A percentile compares a stretch with the other conserved stretches of the same genome.
These are phyloP conservation scores for Oryza brachyantha DNA, from an alignment of 176 grass and related monocot species.

Conservation along the genomic window DNA sequence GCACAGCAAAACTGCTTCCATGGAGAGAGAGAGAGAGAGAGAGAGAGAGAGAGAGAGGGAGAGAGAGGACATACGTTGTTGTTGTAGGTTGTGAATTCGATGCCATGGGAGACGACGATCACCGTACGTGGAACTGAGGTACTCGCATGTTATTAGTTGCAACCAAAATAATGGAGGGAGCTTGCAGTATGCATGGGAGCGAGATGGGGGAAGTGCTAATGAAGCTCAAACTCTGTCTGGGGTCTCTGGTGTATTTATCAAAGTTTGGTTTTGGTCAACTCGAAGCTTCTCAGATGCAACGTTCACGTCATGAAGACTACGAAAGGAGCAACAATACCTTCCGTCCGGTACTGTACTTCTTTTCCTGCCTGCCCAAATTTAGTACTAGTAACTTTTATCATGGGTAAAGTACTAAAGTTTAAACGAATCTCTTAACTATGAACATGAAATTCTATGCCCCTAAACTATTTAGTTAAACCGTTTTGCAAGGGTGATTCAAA, in stretches of 20 bases:
- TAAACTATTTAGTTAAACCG: too few species aligned
- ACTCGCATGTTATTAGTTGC: background rate
- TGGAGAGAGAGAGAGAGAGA: too few species aligned
- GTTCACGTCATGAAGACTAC: conserved; percentile 32
- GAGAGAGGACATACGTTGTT: background rate
- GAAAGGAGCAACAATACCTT: background rate
- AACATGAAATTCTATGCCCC: too few species aligned
- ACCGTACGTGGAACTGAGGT: background rate
- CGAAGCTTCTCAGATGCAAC: conserved; percentile 38
- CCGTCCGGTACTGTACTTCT: background rate
- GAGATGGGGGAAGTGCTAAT: background rate
- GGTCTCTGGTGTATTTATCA: conserved; percentile 4
- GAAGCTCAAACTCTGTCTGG: conserved; percentile 23
- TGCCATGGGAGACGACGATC: conserved; percentile 6
- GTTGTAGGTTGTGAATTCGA: conserved; percentile 17
- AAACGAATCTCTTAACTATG: too few species aligned
- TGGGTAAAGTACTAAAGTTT: too few species aligned
- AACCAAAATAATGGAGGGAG: background rate
- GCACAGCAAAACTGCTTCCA: background rate
- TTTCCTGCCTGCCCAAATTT: background rate
- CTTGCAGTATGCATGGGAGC: background rate
- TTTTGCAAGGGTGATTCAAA: too few species aligned
- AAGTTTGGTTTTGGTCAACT: conserved; percentile 19
- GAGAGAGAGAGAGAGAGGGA: background rate
- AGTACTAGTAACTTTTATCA: too few species aligned